A percentile compares a stretch with the other conserved stretches of the same genome.
phyloP scores from a whole-genome alignment of 164 flowering plant species.

The Vitis rotundifolia region DNA sequence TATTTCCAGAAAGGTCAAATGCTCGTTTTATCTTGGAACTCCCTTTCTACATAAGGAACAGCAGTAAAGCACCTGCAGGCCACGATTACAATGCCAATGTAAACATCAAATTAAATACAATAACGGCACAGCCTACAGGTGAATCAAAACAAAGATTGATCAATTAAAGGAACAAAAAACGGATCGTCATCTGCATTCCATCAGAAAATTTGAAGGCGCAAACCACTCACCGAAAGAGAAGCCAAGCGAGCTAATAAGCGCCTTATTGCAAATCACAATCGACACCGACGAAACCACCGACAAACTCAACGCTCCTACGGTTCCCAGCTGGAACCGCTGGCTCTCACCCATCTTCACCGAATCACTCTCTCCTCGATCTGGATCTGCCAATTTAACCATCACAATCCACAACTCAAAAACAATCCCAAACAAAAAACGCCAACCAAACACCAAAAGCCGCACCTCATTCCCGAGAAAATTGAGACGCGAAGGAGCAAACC shows the following conservation, averaged over 20 bases:
- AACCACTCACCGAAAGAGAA: conserved; percentile 60
- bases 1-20: too few species aligned
- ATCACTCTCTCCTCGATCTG: conserved; percentile 5
- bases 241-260: conserved; percentile 64
- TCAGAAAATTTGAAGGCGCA: not conserved
- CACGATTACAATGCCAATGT: too few species aligned
- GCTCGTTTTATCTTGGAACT: too few species aligned
- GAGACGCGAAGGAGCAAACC: not conserved
- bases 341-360: conserved; percentile 46
- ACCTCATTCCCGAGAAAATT: conserved; percentile 13
- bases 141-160: too few species aligned
- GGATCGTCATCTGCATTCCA: too few species aligned
- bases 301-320: conserved; percentile 66
- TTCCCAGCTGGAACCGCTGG: conserved; percentile 70
- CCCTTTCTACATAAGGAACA: too few species aligned
- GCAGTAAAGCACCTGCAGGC: too few species aligned
- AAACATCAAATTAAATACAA: too few species aligned
- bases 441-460: not conserved
- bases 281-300: conserved; percentile 79
- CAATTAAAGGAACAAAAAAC: not conserved
- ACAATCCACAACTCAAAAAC: not conserved
- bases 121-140: too few species aligned
- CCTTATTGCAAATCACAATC: conserved; percentile 77
- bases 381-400: conserved; percentile 1
- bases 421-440: not conserved